These are phyloP conservation scores for Chlorophyllum brunneum DNA, from an alignment of 768 basidiomycete genomes.

Conservation along the genomic window DNA sequence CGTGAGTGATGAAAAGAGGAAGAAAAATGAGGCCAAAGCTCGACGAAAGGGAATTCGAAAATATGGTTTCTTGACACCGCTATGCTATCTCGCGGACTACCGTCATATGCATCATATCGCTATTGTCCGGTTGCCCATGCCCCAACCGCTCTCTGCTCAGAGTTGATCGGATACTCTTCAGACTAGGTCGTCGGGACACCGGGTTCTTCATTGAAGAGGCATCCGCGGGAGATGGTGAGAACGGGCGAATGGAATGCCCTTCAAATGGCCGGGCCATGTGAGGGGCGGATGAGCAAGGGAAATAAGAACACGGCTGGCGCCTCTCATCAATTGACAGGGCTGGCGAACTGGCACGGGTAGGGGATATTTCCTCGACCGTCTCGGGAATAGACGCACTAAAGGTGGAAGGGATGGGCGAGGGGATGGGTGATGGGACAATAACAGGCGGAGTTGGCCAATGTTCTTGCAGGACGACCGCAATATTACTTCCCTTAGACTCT, in stretches of 20 bases:
- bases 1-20: no score
- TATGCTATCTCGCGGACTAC: conserved; percentile 38
- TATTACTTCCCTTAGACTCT: conserved; percentile 17
- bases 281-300: conserved; percentile 18
- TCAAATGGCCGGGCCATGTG: conserved; percentile 28
- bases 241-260: conserved; percentile 24
- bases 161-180: conserved; percentile 24
- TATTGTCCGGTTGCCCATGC: conserved; percentile 14
- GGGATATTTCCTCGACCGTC: neutral
- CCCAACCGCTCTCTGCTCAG: conserved; percentile 24
- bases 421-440: conserved; percentile 20
- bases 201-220: conserved; percentile 16
- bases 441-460: conserved; percentile 36
- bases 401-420: no score
- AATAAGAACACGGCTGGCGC: conserved; percentile 16
- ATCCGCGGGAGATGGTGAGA: conserved; percentile 10
- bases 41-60: neutral
- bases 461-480: conserved; percentile 34
- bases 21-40: conserved; percentile 10
- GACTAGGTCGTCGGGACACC: conserved; percentile 20
- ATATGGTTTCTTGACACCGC: neutral
- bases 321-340: conserved; percentile 19
- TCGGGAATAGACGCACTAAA: neutral
- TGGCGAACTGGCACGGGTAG: conserved; percentile 18
- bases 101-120: conserved; percentile 41